Evolutionary conservation across 805 yeast species (phyloP), one percentile per base, ranked within the genome.

Genomic region (Kurtzmaniella cleridarum): DNA sequence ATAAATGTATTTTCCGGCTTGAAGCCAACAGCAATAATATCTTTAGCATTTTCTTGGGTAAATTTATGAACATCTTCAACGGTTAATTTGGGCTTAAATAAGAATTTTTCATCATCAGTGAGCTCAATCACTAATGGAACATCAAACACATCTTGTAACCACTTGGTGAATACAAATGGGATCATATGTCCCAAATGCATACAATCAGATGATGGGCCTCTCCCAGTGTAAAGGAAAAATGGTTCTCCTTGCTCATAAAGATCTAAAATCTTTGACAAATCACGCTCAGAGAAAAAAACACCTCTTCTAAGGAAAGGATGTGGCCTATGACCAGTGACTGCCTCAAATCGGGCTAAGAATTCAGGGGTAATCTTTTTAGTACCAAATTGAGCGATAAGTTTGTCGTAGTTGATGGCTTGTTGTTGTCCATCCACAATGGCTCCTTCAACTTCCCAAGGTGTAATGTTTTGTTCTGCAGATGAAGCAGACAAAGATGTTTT

Each of bases 391-490:
- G 71, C 70, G 52, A 88, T 84, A 49, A 93, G 72, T 64, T 88
- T 88, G 42, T 87, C 91, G 59, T 93, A 93, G 66, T 93, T 96
- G 50, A 93, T 90, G 20, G 79, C 89, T 60, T 84, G 90, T n/a
- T 84, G 78, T 51, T 82, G 71, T 39, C 98, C 98, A 53, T 90
- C 95, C 41, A 88, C 96, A 34, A 91, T 95, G 2, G 97, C 98
- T 42, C 98, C 98, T 63, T 86, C 96, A 24, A 93, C 98, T 60
- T 93, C 98, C 98, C 98, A 93, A 35, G 98, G 98, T 1, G 98
- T 93, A 40, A 69, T 54, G 35, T 51, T 54, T 50, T 69, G 75
- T 30, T 64, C 71, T n/a, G 53, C 45, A 18, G 29, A 52, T 28
- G 24, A 20, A 20, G 53, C 45, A 18, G 29, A 52, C 28, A 8